Evolutionary conservation across 768 basidiomycete genomes (phyloP), one percentile per base, ranked within the genome.

Genomic region (Psilocybe azurescens): DNA sequence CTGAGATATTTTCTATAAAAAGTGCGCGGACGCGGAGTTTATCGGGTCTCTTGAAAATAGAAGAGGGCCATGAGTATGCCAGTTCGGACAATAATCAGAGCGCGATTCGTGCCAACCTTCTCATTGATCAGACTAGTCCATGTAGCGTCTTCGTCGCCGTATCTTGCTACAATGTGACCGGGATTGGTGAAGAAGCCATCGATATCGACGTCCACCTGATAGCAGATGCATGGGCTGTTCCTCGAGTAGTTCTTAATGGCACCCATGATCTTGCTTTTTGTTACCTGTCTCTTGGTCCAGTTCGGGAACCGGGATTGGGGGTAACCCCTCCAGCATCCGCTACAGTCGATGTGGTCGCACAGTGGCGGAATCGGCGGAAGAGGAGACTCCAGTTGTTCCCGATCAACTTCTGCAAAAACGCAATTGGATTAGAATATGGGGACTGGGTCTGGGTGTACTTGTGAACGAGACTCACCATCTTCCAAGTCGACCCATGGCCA

Each of bases 281-380:
- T 64, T 3, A 80, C 75, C 62, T 87, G 86, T 11, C 67, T 67
- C 8, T 69, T 63, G 0, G 84, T 86, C 87, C 87, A 86, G 59
- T 86, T 87, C 14, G 83, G 85, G 63, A 84, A 88, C 38, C 72
- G 72, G 6, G 80, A 80, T 51, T 81, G 77, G 5, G 81, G 81
- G 59, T 82, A 83, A 0, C 70, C 70, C 56, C 46, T 73, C 78
- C 78, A 82, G 62, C 81, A 82, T 7, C 72, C 73, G 16, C 70
- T 59, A 60, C 81, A 82, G 9, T 60, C 55, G 14, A 58, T 61
- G 54, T 81, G 81, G 51, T 76, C 70, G 61, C 81, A 83, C 20
- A 69, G 67, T 7, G 65, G 62, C 0, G 79, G 78, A 9, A 80
- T 74, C 3, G 79, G 76, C 1, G 77, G 75, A 6, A 69, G 51